Conservation (phyloP, 306 rosid species). For the Prunus kanzakura region DNA sequence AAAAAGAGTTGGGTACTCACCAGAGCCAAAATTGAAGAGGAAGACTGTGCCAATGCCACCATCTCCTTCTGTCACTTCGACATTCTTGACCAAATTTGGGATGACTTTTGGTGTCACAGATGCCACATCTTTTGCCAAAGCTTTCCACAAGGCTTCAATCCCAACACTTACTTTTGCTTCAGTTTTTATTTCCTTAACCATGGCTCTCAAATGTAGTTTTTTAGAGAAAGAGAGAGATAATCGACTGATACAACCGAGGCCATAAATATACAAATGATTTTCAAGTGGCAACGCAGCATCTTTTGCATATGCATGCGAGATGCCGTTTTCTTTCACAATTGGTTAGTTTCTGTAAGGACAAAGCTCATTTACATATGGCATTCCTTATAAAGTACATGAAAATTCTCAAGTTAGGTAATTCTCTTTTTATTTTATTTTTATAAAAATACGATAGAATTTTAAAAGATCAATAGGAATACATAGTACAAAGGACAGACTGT, state of each 20-base stretch:
- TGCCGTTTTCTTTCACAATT: neutral
- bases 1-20: conserved; percentile 23
- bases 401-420: neutral
- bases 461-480: too few relatives aligned
- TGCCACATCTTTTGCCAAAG: conserved; percentile 40
- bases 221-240: neutral
- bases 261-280: neutral
- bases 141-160: conserved; percentile 49
- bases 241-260: neutral
- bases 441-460: too few relatives aligned
- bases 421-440: too few relatives aligned
- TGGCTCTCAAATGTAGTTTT: neutral
- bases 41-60: conserved; percentile 58
- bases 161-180: conserved; percentile 42
- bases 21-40: conserved; percentile 42
- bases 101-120: conserved; percentile 38
- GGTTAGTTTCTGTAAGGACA: neutral
- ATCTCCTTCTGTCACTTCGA: conserved; percentile 61
- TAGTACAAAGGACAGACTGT: too few relatives aligned
- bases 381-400: neutral
- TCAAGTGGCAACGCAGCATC: neutral
- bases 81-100: conserved; percentile 47
- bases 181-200: conserved; percentile 46
- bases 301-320: neutral
- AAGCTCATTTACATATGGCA: neutral